Evolutionary conservation across 1,139 yeast species (phyloP).

Genomic region (Kurtzmaniella quercitrusa): DNA sequence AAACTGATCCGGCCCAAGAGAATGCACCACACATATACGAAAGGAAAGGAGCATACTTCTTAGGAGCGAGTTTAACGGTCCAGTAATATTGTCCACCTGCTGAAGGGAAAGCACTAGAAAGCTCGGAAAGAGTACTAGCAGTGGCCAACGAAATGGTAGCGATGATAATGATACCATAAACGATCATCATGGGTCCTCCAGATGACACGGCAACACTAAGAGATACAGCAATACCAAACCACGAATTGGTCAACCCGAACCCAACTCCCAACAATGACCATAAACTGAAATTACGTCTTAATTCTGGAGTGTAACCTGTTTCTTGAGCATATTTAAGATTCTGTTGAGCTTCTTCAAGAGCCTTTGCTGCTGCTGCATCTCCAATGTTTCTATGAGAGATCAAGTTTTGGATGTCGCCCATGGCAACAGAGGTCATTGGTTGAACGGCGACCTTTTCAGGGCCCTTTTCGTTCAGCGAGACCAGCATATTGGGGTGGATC

Average conservation of each 20-base stretch:
- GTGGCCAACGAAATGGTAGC: constrained; percentile 41
- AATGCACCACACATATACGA: constrained; percentile 22
- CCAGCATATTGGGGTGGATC: constrained; percentile 7
- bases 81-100: constrained; percentile 63
- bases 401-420: constrained; percentile 17
- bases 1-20: constrained; percentile 23
- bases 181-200: constrained; percentile 65
- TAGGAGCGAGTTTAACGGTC: constrained; percentile 54
- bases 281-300: constrained; percentile 39
- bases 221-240: constrained; percentile 66
- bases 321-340: constrained; percentile 29
- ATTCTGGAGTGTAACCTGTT: constrained; percentile 35
- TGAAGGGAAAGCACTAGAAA: constrained; percentile 50
- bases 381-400: constrained; percentile 11
- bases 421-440: constrained; percentile 17
- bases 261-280: constrained; percentile 62
- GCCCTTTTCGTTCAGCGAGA: constrained; percentile 9
- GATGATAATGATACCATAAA: constrained; percentile 62
- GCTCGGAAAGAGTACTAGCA: constrained; percentile 41
- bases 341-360: constrained; percentile 27
- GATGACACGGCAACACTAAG: constrained; percentile 58
- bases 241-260: constrained; percentile 63
- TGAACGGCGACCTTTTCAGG: constrained; percentile 1
- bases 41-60: constrained; percentile 37
- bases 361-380: constrained; percentile 12